phyloP scores from a whole-genome alignment of 2,329 filamentous ascomycete genomes.

The Myriosclerotinia scirpicola region DNA sequence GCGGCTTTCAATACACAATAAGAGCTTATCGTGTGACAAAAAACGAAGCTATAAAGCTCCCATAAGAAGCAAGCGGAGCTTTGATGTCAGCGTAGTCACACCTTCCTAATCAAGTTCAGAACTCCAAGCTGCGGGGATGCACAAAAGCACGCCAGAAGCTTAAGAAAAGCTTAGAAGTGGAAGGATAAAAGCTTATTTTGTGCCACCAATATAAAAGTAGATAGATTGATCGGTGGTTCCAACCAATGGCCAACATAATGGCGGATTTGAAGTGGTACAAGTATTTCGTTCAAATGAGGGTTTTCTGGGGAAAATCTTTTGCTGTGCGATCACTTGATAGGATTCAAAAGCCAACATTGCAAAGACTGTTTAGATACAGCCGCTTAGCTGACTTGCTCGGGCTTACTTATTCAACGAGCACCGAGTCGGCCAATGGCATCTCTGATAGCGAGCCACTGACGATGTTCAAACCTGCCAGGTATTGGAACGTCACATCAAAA shows the following conservation, averaged over 20 bases:
- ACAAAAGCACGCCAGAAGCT: background rate
- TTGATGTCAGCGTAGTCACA: background rate
- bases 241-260: background rate
- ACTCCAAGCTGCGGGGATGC: background rate
- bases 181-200: background rate
- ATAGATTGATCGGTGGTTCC: background rate
- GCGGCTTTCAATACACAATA: background rate
- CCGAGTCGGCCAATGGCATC: no score
- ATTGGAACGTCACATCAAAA: no score
- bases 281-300: background rate
- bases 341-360: no score
- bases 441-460: background rate
- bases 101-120: background rate
- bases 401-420: background rate
- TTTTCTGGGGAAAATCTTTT: no score
- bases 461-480: no score
- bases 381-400: background rate
- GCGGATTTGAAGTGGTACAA: no score
- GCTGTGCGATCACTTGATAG: no score
- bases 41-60: background rate
- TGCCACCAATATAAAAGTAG: background rate
- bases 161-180: background rate
- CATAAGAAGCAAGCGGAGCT: background rate
- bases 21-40: background rate
- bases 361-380: no score